Evolutionary conservation across 1,139 yeast species (phyloP).

Genomic region (Blastobotrys raffinosifermentans): DNA sequence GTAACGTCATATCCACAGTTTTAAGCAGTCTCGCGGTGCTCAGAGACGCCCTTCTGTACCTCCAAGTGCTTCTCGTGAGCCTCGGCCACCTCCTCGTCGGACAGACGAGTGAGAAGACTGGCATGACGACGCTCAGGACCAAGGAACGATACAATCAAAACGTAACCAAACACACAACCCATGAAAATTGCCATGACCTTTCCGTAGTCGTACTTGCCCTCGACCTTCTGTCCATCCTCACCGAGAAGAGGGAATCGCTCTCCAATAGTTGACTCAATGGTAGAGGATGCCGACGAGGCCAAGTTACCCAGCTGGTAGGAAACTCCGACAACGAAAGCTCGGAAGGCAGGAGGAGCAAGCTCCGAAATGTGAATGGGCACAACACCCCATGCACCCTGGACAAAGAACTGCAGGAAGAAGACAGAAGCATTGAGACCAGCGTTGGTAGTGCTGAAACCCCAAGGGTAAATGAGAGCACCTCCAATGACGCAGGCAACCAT

Average conservation of each 20-base stretch:
- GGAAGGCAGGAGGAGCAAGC: conserved; percentile 49
- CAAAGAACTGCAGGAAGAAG: conserved; percentile 72
- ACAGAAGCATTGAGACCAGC: conserved; percentile 68
- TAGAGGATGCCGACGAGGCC: conserved; percentile 53
- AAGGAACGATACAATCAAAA: conserved; percentile 46
- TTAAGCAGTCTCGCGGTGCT: conserved; percentile 9
- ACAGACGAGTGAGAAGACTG: conserved; percentile 20
- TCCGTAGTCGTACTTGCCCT: conserved; percentile 34
- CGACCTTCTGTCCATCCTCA: conserved; percentile 30
- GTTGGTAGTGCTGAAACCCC: conserved; percentile 54
- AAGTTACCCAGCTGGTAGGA: conserved; percentile 56
- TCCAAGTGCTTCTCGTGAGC: conserved; percentile 13
- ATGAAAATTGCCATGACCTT: conserved; percentile 56
- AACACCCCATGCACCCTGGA: conserved; percentile 88
- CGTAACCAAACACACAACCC: conserved; percentile 51
- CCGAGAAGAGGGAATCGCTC: conserved; percentile 40
- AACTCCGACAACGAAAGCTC: conserved; percentile 48
- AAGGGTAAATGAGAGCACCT: conserved; percentile 62
- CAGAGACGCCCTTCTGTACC: conserved; percentile 11
- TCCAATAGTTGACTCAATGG: conserved; percentile 51
- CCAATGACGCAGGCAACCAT: conserved; percentile 59
- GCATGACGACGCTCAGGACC: conserved; percentile 68
- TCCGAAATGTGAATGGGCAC: conserved; percentile 63
- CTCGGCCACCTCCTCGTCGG: conserved; percentile 15
- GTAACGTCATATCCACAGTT: neutral